Evolutionary conservation across 2,329 filamentous ascomycete genomes (phyloP), one percentile per base, ranked within the genome.

Genomic region (Curvularia lunata): DNA sequence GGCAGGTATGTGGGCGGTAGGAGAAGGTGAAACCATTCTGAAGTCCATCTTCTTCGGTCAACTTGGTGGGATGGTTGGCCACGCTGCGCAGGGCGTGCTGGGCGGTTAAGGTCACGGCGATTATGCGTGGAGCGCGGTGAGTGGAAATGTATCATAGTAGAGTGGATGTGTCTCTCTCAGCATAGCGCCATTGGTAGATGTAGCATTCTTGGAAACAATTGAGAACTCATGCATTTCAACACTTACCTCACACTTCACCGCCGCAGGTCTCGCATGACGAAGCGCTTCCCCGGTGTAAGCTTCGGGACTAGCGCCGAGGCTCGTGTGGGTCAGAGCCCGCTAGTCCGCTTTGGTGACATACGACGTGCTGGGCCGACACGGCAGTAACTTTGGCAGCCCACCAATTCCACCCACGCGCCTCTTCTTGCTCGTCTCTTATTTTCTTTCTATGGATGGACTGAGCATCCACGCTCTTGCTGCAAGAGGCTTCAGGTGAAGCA

Each of bases 41-140:
- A 87, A 88, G 77, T 90, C 91, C 2, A 85, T 96, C 30, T 79
- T 96, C 61, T 96, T 96, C 77, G 85, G 87, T 19, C 85, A 92
- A 77, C 81, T 91, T 63, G 89, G 85, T 1, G 88, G 85, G 2
- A 82, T 50, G 84, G 86, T 65, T 59, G 78, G 71, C 59, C 75
- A 68, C 65, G 67, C 69, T 58, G 75, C 64, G 57, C 72, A 73
- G 62, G 74, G 63, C 38, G 72, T 77, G 34, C 61, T 73, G 57
- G 66, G 63, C 45, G 59, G 56, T 21, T 56, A 50, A 12, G 34
- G 34, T 28, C 16, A 19, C 43, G 37, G 49, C 3, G 45, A 50
- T 5, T 5, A 40, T 28, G 34, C 48, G 46, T 47, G 52, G 43
- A 28, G 51, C 27, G 50, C 46, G 58, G 41, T 62, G 49, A 64